These are phyloP conservation scores for Drechslerella stenobrocha DNA, from an alignment of 2,329 filamentous ascomycete species.

Conservation along the genomic window DNA sequence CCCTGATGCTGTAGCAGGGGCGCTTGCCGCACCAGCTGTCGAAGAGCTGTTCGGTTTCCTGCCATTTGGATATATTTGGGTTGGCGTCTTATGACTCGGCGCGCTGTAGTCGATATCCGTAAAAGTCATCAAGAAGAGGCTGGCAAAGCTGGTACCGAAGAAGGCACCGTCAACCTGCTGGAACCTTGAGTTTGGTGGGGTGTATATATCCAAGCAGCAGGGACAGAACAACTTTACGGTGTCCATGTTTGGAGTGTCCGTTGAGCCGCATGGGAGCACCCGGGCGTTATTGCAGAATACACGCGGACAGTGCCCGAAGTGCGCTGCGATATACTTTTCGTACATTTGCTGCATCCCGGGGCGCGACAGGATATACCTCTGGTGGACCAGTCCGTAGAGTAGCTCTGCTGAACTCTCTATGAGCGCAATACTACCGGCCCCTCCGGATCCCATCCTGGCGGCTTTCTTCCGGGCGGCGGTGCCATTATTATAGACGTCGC, in stretches of 20 bases:
- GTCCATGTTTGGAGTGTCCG: slow-evolving; percentile 92
- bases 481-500: slow-evolving; percentile 58
- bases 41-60: slow-evolving; percentile 20
- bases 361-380: slow-evolving; percentile 95
- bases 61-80: slow-evolving; percentile 50
- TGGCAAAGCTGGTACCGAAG: slow-evolving; percentile 95
- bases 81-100: slow-evolving; percentile 62
- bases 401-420: slow-evolving; percentile 98
- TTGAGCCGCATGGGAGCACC: slow-evolving; percentile 88
- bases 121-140: slow-evolving; percentile 97
- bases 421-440: slow-evolving; percentile 68
- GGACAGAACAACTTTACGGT: slow-evolving; percentile 99
- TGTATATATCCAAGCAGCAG: slow-evolving; percentile 94
- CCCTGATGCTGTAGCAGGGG: slow-evolving; percentile 10
- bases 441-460: slow-evolving; percentile 58
- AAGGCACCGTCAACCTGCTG: slow-evolving; percentile 97
- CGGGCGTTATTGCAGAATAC: slow-evolving; percentile 84
- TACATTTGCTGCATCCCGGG: slow-evolving; percentile 98
- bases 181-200: slow-evolving; percentile 93
- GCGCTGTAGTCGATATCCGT: slow-evolving; percentile 87
- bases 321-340: slow-evolving; percentile 95
- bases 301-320: slow-evolving; percentile 94
- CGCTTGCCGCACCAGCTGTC: slow-evolving; percentile 1
- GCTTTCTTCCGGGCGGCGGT: slow-evolving; percentile 60
- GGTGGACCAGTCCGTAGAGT: slow-evolving; percentile 96